A percentile compares a stretch with the other conserved stretches of the same genome.
Evolutionary conservation across 2,329 filamentous ascomycete genomes (phyloP).

Genomic region (Lecanosticta acicola): DNA sequence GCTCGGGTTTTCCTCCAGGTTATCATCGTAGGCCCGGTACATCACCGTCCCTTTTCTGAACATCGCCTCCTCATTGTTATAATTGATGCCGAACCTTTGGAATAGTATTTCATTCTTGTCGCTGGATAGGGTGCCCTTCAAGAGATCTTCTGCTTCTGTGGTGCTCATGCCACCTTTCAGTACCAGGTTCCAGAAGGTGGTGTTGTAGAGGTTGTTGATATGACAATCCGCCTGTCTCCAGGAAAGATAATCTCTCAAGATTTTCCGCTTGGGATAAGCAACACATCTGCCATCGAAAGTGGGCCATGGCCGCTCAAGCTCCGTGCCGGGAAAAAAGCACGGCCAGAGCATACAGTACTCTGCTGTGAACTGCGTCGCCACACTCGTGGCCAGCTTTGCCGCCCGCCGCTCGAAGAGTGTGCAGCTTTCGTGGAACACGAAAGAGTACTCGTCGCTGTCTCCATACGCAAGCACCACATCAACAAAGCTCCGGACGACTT

Average conservation of each 20-base stretch:
- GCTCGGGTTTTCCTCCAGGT: background rate
- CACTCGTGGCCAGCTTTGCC: constrained; percentile 84
- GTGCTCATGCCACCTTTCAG: constrained; percentile 65
- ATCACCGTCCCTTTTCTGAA: constrained; percentile 90
- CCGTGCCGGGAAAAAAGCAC: constrained; percentile 54
- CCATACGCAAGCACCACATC: constrained; percentile 88
- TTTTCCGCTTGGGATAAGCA: constrained; percentile 74
- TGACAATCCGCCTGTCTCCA: constrained; percentile 98
- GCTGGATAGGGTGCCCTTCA: constrained; percentile 73
- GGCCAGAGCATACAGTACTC: constrained; percentile 83
- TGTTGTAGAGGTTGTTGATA: constrained; percentile 98
- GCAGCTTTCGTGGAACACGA: constrained; percentile 54
- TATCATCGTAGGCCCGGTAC: constrained; percentile 53
- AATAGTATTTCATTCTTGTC: constrained; percentile 98
- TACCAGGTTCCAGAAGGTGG: constrained; percentile 87
- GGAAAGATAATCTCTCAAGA: constrained; percentile 88
- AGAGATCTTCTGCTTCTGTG: constrained; percentile 71
- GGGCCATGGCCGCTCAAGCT: constrained; percentile 68
- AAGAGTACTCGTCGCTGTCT: constrained; percentile 90
- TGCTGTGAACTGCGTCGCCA: constrained; percentile 88
- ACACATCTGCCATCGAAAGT: constrained; percentile 92
- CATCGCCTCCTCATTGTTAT: constrained; percentile 92
- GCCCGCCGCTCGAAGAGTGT: constrained; percentile 78
- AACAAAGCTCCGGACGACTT: constrained; percentile 74
- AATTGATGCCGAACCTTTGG: constrained; percentile 83